phyloP scores from a whole-genome alignment of 2,329 filamentous ascomycete genomes.

The Cyclaneusma minus region DNA sequence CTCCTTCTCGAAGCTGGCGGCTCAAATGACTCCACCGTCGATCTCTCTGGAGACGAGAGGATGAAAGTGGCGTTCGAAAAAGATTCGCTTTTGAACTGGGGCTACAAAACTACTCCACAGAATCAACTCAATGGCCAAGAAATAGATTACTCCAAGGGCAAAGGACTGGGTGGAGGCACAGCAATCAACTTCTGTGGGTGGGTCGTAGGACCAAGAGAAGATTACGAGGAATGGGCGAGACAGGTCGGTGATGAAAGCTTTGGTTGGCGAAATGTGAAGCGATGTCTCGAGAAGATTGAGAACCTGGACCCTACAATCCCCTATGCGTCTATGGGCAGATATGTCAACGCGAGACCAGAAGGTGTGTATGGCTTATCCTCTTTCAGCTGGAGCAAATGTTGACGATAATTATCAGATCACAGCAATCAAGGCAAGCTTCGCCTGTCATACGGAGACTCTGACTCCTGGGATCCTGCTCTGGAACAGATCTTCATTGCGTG shows the following conservation, averaged over 20 bases:
- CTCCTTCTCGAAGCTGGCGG: slow-evolving; percentile 42
- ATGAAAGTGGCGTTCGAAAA: slow-evolving; percentile 33
- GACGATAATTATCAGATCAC: slow-evolving; percentile 18
- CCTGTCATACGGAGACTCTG: slow-evolving; percentile 28
- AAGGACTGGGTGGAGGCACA: slow-evolving; percentile 32
- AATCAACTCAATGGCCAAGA: slow-evolving; percentile 25
- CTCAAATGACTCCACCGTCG: slow-evolving; percentile 26
- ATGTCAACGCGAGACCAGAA: no score
- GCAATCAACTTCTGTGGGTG: slow-evolving; percentile 40
- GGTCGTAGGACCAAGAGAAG: slow-evolving; percentile 35
- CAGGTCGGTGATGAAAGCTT: slow-evolving; percentile 36
- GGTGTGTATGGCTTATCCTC: no score
- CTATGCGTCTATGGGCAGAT: slow-evolving; percentile 22
- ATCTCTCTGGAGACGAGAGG: slow-evolving; percentile 33
- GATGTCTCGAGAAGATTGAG: slow-evolving; percentile 34
- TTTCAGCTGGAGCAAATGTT: no score
- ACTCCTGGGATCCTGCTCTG: slow-evolving; percentile 29
- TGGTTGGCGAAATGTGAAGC: slow-evolving; percentile 32
- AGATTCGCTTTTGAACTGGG: slow-evolving; percentile 32
- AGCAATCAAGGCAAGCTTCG: slow-evolving; percentile 30
- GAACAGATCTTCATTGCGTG: slow-evolving; percentile 27
- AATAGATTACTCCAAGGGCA: slow-evolving; percentile 32
- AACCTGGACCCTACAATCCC: slow-evolving; percentile 27
- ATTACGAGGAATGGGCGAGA: slow-evolving; percentile 44
- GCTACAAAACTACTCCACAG: slow-evolving; percentile 32